Evolutionary conservation across 1,139 yeast genomes (phyloP).

Genomic region (Groenewaldozyma sp.): DNA sequence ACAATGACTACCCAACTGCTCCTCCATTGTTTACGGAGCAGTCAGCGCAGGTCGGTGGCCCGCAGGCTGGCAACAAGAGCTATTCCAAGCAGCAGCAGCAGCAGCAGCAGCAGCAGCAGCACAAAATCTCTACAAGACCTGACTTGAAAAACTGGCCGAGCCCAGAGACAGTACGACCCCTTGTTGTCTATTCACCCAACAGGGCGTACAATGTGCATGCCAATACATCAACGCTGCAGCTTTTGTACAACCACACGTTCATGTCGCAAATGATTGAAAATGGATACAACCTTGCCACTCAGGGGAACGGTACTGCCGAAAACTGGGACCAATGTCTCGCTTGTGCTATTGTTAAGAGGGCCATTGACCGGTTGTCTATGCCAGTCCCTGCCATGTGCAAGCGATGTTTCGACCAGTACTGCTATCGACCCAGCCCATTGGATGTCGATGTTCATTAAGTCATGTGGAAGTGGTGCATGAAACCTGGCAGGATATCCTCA

Average conservation of each 20-base stretch:
- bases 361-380: conserved; percentile 60
- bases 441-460: no score
- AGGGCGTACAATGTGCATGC: conserved; percentile 57
- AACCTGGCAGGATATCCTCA: no score
- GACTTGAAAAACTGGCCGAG: not conserved
- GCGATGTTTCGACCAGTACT: conserved; percentile 60
- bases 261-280: conserved; percentile 56
- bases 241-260: conserved; percentile 52
- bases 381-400: conserved; percentile 64
- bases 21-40: no score
- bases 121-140: no score
- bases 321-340: conserved; percentile 77
- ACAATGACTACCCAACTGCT: not conserved
- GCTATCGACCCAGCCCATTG: no score
- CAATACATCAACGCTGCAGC: conserved; percentile 63
- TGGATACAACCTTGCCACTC: conserved; percentile 72
- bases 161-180: conserved; percentile 42
- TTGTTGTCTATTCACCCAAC: conserved; percentile 74
- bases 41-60: not conserved
- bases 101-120: no score
- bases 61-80: not conserved
- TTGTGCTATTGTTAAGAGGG: conserved; percentile 80
- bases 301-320: conserved; percentile 48
- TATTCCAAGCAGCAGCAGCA: not conserved
- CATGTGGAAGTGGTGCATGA: no score